These are phyloP conservation scores for Blastobotrys peoriensis DNA, from an alignment of 805 yeast genomes.

Conservation along the genomic window DNA sequence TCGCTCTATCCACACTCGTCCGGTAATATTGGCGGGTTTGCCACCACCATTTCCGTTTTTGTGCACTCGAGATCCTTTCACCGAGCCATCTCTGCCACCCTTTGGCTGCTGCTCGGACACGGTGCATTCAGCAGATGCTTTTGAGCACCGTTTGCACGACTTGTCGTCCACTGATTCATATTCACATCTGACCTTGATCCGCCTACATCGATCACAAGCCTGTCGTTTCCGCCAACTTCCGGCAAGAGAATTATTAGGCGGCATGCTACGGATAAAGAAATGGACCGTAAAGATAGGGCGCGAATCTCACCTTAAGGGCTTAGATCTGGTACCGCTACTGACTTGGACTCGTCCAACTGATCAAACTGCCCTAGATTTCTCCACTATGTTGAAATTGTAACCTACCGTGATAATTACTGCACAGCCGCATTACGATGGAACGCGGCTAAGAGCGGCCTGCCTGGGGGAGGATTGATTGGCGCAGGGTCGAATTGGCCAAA, in stretches of 20 bases:
- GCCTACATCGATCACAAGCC: conserved; percentile 21
- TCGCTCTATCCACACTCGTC: conserved; percentile 2
- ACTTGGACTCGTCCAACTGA: no score
- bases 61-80: neutral
- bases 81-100: no score
- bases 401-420: no score
- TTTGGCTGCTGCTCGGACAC: neutral
- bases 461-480: no score
- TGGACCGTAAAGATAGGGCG: no score
- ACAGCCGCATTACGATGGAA: no score
- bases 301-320: no score
- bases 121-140: conserved; percentile 14
- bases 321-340: no score
- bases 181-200: conserved; percentile 19
- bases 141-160: conserved; percentile 17
- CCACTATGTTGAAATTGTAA: no score
- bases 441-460: no score
- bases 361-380: no score
- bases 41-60: neutral
- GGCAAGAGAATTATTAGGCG: neutral
- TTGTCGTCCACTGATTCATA: conserved; percentile 13
- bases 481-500: no score
- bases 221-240: conserved; percentile 17
- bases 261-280: neutral
- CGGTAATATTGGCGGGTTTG: neutral